Percentiles rank a stretch among this genome's conserved stretches.
Conservation (phyloP, 192 early-diverging fungal genomes). For the Coemansia aciculifera region DNA sequence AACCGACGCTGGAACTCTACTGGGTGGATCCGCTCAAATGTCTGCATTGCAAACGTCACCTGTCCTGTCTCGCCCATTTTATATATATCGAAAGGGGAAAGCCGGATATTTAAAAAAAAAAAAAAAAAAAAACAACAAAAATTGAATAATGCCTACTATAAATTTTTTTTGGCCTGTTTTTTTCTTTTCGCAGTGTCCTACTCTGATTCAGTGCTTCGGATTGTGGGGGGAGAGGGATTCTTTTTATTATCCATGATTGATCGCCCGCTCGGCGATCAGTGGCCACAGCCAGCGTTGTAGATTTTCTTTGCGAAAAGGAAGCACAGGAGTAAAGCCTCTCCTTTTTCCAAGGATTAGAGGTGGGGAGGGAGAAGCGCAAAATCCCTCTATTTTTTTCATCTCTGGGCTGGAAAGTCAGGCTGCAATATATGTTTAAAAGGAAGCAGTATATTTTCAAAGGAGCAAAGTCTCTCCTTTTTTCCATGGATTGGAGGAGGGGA, state of each 20-base stretch:
- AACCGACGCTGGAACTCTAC: constrained; percentile 85
- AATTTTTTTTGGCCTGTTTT: background rate
- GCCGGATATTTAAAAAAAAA: background rate
- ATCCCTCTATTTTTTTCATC: no score
- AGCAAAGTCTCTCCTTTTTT: no score
- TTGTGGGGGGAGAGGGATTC: background rate
- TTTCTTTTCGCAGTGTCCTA: background rate
- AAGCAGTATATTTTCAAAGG: no score
- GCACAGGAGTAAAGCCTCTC: no score
- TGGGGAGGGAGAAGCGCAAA: no score
- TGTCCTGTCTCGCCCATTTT: constrained; percentile 13
- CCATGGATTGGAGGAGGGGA: no score
- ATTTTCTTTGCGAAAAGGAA: no score
- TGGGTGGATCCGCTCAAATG: constrained; percentile 87
- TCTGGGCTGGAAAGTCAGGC: no score
- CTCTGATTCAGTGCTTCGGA: background rate
- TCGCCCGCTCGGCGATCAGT: no score
- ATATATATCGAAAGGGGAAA: background rate
- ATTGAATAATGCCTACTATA: background rate
- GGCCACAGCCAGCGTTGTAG: background rate
- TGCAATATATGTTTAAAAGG: no score
- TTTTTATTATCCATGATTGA: background rate
- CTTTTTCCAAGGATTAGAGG: no score
- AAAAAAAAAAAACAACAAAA: background rate
- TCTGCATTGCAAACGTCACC: constrained; percentile 60